Evolutionary conservation across 768 basidiomycete species (phyloP).

Genomic region (Infundibulicybe gibba): DNA sequence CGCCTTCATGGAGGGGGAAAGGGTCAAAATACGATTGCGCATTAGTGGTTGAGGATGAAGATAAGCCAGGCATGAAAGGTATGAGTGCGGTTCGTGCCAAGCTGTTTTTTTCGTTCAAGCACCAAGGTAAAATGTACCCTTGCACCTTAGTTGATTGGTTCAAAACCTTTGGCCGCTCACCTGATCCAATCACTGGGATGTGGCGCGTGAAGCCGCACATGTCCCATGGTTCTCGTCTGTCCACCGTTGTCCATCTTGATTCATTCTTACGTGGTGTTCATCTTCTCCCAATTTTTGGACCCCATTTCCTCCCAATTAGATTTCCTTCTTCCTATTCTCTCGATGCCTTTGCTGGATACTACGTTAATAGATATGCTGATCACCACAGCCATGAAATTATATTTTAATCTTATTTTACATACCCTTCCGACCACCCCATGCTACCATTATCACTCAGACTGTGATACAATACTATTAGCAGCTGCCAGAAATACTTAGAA

Average conservation of each 20-base stretch:
- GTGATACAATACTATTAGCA: no score
- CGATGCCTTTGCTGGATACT: not conserved
- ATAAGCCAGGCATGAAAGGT: slow-evolving; percentile 15
- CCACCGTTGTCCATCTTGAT: not conserved
- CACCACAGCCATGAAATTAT: not conserved
- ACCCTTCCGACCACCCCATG: no score
- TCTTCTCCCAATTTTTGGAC: not conserved
- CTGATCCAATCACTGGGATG: slow-evolving; percentile 23
- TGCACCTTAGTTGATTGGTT: slow-evolving; percentile 32
- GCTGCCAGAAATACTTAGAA: no score
- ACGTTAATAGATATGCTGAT: not conserved
- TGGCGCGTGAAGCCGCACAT: slow-evolving; percentile 16
- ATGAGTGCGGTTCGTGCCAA: slow-evolving; percentile 20
- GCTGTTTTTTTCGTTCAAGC: slow-evolving; percentile 23
- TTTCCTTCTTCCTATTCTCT: not conserved
- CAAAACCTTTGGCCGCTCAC: slow-evolving; percentile 8
- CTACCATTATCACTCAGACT: no score
- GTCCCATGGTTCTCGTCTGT: not conserved
- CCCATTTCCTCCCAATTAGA: not conserved
- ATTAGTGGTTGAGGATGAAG: slow-evolving; percentile 13
- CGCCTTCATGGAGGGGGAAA: slow-evolving; percentile 13
- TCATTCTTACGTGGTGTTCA: not conserved
- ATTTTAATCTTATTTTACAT: no score
- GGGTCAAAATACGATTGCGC: slow-evolving; percentile 18
- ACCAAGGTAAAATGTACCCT: slow-evolving; percentile 7